phyloP scores from a whole-genome alignment of 345 rosid species.

The Cardiospermum halicacabum region DNA sequence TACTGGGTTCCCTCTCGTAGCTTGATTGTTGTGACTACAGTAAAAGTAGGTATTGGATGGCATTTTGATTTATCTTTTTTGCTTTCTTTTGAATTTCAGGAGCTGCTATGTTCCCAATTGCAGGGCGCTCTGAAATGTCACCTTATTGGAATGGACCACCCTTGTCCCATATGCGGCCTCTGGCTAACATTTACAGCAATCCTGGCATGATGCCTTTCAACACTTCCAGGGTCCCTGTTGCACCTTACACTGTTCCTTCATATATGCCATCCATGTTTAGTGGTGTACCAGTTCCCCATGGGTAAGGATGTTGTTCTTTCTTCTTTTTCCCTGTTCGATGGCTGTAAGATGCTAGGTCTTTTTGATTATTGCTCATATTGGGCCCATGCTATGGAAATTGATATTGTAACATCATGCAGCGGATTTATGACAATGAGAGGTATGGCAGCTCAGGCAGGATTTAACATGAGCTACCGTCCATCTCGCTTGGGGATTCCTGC shows the following conservation, averaged over 20 bases:
- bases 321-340: background rate
- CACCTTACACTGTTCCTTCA: constrained; percentile 23
- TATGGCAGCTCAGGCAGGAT: constrained; percentile 9
- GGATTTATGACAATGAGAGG: constrained; percentile 29
- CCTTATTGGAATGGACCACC: constrained; percentile 33
- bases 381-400: constrained; percentile 1
- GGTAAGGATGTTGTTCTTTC: constrained; percentile 21
- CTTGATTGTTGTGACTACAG: background rate
- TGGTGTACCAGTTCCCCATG: constrained; percentile 23
- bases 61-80: no score
- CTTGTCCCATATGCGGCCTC: constrained; percentile 23
- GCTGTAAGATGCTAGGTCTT: background rate
- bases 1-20: background rate
- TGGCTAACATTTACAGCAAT: constrained; percentile 24
- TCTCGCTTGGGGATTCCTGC: constrained; percentile 5
- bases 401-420: constrained; percentile 21
- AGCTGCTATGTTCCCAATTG: constrained; percentile 28
- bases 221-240: constrained; percentile 22
- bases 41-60: background rate
- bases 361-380: background rate
- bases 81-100: constrained; percentile 20
- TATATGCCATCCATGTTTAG: constrained; percentile 30
- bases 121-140: constrained; percentile 21
- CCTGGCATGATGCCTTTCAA: constrained; percentile 30
- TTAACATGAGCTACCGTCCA: constrained; percentile 9